phyloP scores from a whole-genome alignment of 768 basidiomycete genomes.

The Guyanaporus albipodus region DNA sequence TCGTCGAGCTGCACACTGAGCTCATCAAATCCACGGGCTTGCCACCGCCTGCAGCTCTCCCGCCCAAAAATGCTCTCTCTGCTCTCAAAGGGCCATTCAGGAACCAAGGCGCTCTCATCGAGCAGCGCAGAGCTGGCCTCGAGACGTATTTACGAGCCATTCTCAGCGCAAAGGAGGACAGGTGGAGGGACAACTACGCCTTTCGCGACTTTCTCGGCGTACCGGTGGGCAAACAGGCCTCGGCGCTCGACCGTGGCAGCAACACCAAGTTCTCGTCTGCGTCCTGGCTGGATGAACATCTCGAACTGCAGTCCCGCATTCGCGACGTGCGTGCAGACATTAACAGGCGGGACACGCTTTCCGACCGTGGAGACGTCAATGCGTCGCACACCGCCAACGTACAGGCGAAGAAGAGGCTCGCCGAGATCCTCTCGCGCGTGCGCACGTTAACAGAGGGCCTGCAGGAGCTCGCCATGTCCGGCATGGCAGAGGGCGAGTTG shows the following conservation, averaged over 20 bases:
- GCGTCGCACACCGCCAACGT: conserved; percentile 79
- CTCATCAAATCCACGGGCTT: conserved; percentile 75
- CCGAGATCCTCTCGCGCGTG: conserved; percentile 71
- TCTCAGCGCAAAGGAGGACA: conserved; percentile 72
- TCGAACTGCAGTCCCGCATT: conserved; percentile 68
- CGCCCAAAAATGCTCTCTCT: conserved; percentile 78
- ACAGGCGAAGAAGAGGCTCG: conserved; percentile 81
- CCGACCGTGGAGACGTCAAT: conserved; percentile 66
- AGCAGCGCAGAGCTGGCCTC: conserved; percentile 73
- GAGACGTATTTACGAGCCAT: conserved; percentile 87
- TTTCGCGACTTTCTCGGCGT: conserved; percentile 89
- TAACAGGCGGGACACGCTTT: conserved; percentile 82
- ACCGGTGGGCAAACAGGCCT: conserved; percentile 56
- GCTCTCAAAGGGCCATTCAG: conserved; percentile 52
- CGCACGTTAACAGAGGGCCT: conserved; percentile 67
- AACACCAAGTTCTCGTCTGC: conserved; percentile 62
- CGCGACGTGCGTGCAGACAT: conserved; percentile 83
- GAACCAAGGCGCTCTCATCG: conserved; percentile 56
- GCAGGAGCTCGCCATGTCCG: conserved; percentile 56
- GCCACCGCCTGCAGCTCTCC: conserved; percentile 76
- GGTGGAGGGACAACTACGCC: conserved; percentile 74
- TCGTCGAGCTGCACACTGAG: conserved; percentile 80
- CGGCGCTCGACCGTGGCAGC: conserved; percentile 20
- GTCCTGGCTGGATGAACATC: conserved; percentile 89
- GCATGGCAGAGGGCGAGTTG: conserved; percentile 90